phyloP scores from a whole-genome alignment of 208 protist species.

The Crithidia bombi region DNA sequence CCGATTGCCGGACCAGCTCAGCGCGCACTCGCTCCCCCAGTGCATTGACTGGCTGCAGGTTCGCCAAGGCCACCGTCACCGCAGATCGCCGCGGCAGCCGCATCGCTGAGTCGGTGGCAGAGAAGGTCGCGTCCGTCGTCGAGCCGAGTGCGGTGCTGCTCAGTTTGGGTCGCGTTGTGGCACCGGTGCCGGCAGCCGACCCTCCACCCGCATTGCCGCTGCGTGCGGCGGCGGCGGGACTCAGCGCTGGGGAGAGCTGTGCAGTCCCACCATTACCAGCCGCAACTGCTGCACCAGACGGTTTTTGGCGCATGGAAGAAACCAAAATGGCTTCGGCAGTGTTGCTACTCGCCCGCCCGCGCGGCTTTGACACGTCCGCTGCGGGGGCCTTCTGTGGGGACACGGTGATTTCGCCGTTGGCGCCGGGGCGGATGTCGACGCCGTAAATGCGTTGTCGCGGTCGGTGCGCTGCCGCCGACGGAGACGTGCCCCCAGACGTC shows the following conservation, averaged over 20 bases:
- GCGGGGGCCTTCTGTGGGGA: conserved; percentile 7
- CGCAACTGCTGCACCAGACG: not conserved
- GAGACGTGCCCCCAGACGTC: not conserved
- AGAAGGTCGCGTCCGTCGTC: conserved; percentile 5
- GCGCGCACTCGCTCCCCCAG: conserved; percentile 23
- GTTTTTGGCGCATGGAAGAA: conserved; percentile 33
- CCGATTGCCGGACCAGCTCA: conserved; percentile 24
- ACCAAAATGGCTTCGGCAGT: conserved; percentile 12
- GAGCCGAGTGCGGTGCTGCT: conserved; percentile 4
- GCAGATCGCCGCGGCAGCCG: conserved; percentile 21
- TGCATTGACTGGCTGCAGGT: conserved; percentile 18
- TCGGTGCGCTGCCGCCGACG: conserved; percentile 4
- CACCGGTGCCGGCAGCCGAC: not conserved
- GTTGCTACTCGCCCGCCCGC: conserved; percentile 8
- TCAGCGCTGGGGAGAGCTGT: conserved; percentile 3
- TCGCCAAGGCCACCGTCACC: conserved; percentile 23
- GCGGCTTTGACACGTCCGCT: conserved; percentile 19
- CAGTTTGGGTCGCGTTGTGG: conserved; percentile 21
- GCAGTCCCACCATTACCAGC: not conserved
- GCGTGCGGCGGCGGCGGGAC: not conserved
- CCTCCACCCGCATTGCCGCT: not conserved
- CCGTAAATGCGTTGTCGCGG: conserved; percentile 33
- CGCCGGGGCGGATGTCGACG: conserved; percentile 14
- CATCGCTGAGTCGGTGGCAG: conserved; percentile 1
- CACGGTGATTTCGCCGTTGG: conserved; percentile 3